phyloP scores from a whole-genome alignment of 2,329 filamentous ascomycete genomes.

The Blastomyces gilchristii region DNA sequence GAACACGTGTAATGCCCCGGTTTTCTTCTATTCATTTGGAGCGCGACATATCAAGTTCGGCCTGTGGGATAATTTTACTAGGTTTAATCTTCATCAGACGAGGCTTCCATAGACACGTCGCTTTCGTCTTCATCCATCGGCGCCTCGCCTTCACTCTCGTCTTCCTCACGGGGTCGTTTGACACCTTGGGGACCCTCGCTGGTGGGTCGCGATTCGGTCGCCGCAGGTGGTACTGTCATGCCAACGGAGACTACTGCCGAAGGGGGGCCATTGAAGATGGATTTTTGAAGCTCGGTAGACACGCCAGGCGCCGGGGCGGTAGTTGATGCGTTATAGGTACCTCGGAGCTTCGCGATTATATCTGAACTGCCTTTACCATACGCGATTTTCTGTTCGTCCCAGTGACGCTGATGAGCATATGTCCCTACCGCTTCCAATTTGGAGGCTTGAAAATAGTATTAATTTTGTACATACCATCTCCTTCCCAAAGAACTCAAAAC shows the following conservation, averaged over 20 bases:
- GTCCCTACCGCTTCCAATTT: not conserved
- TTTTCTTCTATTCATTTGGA: not conserved
- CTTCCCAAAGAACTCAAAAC: slow-evolving; percentile 73
- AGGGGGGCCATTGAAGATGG: slow-evolving; percentile 60
- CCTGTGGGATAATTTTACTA: not conserved
- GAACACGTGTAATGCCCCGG: not conserved
- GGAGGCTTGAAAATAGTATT: slow-evolving; percentile 3
- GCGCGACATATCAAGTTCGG: not conserved
- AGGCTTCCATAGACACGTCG: slow-evolving; percentile 59
- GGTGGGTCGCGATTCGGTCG: slow-evolving; percentile 40
- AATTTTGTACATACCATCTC: slow-evolving; percentile 56
- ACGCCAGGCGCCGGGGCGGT: slow-evolving; percentile 43
- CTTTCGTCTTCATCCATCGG: slow-evolving; percentile 59
- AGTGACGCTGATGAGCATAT: slow-evolving; percentile 4
- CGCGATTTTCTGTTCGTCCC: slow-evolving; percentile 59
- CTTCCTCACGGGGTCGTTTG: slow-evolving; percentile 62
- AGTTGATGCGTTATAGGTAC: slow-evolving; percentile 66
- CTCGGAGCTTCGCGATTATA: slow-evolving; percentile 81
- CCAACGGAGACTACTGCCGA: slow-evolving; percentile 31
- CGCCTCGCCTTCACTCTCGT: slow-evolving; percentile 43
- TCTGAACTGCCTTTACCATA: slow-evolving; percentile 88
- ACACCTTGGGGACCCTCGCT: slow-evolving; percentile 46
- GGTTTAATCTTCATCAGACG: slow-evolving; percentile 59
- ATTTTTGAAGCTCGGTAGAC: slow-evolving; percentile 65
- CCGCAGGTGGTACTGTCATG: slow-evolving; percentile 42